These are phyloP conservation scores for Cicer bijugum DNA, from an alignment of 306 rosid species.

Conservation along the genomic window DNA sequence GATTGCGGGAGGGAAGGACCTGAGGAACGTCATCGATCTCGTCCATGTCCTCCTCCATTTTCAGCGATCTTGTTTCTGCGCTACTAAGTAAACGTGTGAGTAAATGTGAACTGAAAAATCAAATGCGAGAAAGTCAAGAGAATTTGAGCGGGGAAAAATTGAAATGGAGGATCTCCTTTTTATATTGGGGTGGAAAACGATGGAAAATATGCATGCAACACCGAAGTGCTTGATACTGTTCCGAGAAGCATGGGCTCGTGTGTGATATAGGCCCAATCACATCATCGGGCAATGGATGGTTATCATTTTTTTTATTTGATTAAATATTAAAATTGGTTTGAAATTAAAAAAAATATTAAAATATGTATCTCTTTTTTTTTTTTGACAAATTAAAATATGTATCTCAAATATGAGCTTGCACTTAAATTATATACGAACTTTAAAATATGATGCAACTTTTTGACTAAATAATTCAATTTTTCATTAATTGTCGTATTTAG, in stretches of 20 bases:
- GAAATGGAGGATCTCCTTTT: slow-evolving; percentile 18
- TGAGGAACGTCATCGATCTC: slow-evolving; percentile 83
- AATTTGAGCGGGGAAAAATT: slow-evolving; percentile 35
- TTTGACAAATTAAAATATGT: no score
- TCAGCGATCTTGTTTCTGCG: slow-evolving; percentile 39
- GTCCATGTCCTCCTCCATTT: slow-evolving; percentile 89
- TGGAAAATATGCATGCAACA: background rate
- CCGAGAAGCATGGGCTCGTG: background rate
- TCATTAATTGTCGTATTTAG: no score
- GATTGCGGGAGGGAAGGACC: slow-evolving; percentile 51
- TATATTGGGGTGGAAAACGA: slow-evolving; percentile 24
- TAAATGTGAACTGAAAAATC: slow-evolving; percentile 19
- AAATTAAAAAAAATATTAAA: no score
- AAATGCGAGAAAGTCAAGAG: background rate
- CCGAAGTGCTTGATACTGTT: background rate
- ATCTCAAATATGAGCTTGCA: no score
- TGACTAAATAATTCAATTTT: no score
- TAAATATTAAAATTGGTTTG: no score
- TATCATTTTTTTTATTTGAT: no score
- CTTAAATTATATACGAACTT: no score
- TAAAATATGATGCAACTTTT: no score
- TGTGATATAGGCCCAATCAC: no score
- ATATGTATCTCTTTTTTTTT: no score
- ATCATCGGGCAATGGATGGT: no score
- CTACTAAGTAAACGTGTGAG: background rate